Conservation (phyloP, 129 eudicot species). For the Rutidosis leptorrhynchoides region DNA sequence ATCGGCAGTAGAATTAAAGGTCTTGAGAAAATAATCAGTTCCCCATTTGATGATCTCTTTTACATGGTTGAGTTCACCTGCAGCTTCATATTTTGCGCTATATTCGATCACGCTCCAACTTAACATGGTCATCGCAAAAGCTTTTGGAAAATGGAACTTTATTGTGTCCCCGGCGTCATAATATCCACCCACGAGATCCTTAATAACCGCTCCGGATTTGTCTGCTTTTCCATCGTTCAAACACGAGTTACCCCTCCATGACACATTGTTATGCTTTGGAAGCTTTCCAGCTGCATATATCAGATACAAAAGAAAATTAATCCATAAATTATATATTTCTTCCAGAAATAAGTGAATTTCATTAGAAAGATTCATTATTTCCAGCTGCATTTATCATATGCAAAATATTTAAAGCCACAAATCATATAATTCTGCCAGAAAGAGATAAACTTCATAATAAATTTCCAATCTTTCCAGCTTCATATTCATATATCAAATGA, state of each 20-base stretch:
- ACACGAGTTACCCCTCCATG: constrained; percentile 90
- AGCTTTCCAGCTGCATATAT: constrained; percentile 70
- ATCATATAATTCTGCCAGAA: too few relatives aligned
- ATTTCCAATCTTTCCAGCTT: background rate
- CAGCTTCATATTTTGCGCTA: constrained; percentile 88
- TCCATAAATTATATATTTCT: background rate
- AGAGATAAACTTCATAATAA: too few relatives aligned
- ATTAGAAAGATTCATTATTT: background rate
- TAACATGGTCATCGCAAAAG: constrained; percentile 98
- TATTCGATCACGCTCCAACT: constrained; percentile 99
- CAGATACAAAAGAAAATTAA: constrained; percentile 14
- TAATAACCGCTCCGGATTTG: constrained; percentile 41
- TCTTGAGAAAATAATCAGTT: constrained; percentile 85
- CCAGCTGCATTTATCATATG: too few relatives aligned
- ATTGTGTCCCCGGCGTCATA: constrained; percentile 98
- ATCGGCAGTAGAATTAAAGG: constrained; percentile 80
- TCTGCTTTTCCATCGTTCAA: constrained; percentile 68
- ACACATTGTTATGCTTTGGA: constrained; percentile 80
- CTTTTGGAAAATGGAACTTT: constrained; percentile 78
- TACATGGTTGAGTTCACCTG: constrained; percentile 82
- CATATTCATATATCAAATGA: too few relatives aligned
- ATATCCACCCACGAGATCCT: constrained; percentile 78
- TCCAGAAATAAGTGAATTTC: background rate
- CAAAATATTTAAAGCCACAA: too few relatives aligned
- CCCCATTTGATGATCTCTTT: constrained; percentile 94